A percentile compares a stretch with the other conserved stretches of the same genome.
These are phyloP conservation scores for Populus tomentosa DNA, from an alignment of 441 rosid genomes.

Conservation along the genomic window DNA sequence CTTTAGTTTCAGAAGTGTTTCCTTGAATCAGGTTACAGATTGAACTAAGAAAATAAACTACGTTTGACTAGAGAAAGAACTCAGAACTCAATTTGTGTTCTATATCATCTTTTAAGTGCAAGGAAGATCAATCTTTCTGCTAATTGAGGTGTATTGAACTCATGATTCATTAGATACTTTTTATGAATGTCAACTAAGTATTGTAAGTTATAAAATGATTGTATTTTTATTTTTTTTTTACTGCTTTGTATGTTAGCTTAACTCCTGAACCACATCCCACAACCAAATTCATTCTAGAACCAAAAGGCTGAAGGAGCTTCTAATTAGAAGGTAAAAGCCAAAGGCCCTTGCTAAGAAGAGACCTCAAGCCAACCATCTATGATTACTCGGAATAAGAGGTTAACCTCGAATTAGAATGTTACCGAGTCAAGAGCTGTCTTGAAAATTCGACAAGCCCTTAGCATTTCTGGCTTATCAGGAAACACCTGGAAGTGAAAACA, in stretches of 20 bases:
- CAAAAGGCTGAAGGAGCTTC: not conserved
- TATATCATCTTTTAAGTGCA: not conserved
- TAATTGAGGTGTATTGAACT: too few relatives aligned
- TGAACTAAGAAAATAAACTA: not conserved
- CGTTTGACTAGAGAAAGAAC: not conserved
- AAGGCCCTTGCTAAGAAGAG: not conserved
- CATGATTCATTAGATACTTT: too few relatives aligned
- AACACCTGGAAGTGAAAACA: constrained; percentile 57
- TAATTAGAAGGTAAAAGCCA: not conserved
- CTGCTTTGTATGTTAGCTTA: not conserved
- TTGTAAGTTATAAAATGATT: not conserved
- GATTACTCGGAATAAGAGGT: not conserved
- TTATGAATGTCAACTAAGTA: too few relatives aligned
- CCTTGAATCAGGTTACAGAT: not conserved
- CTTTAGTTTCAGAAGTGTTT: not conserved
- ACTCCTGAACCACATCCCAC: not conserved
- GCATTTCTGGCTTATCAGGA: constrained; percentile 88
- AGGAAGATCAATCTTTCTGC: not conserved
- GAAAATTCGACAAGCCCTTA: constrained; percentile 72
- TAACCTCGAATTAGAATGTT: constrained; percentile 16
- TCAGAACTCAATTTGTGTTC: not conserved
- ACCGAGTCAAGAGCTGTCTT: constrained; percentile 78
- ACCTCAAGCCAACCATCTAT: not conserved
- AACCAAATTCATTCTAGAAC: not conserved
- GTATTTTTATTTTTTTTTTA: not conserved